Evolutionary conservation across 2,329 filamentous ascomycete species (phyloP).

Genomic region (Pseudovirgaria hyperparasitica): DNA sequence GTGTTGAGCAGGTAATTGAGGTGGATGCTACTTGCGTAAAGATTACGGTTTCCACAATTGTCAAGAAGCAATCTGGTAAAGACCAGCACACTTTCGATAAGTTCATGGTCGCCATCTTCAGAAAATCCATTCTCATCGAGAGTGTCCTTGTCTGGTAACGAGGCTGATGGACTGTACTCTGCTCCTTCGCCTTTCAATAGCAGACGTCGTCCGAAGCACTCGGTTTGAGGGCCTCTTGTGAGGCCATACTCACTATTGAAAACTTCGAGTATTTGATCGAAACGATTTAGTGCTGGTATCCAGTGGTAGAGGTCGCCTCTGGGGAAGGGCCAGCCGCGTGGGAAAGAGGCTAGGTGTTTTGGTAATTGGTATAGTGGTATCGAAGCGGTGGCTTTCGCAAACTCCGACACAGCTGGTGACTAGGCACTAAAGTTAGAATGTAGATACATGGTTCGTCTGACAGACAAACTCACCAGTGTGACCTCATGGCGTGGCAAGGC

Average conservation of each 20-base stretch:
- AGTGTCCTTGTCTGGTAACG: constrained; percentile 34
- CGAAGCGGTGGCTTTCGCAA: constrained; percentile 57
- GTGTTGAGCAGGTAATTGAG: constrained; percentile 83
- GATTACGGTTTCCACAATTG: constrained; percentile 90
- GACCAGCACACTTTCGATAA: constrained; percentile 66
- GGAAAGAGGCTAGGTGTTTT: constrained; percentile 64
- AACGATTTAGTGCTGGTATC: constrained; percentile 88
- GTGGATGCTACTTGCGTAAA: constrained; percentile 87
- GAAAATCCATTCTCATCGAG: constrained; percentile 47
- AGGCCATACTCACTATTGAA: constrained; percentile 74
- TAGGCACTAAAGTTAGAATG: constrained; percentile 27
- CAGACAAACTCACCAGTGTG: constrained; percentile 30
- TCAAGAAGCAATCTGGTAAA: constrained; percentile 85
- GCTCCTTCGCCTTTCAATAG: constrained; percentile 46
- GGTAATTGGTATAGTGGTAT: constrained; percentile 66
- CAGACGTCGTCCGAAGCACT: constrained; percentile 57
- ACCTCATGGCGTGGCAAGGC: constrained; percentile 41
- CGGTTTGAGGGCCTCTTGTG: constrained; percentile 64
- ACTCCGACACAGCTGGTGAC: constrained; percentile 80
- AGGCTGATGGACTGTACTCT: constrained; percentile 18
- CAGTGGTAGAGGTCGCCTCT: constrained; percentile 95
- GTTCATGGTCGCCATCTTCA: constrained; percentile 63
- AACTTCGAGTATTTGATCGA: constrained; percentile 74
- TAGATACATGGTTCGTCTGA: too few relatives aligned
- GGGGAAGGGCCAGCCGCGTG: constrained; percentile 86